Percentiles rank a stretch among this genome's conserved stretches.
These are phyloP conservation scores for Eutypella sp. DNA, from an alignment of 2,329 filamentous ascomycete species.

Conservation along the genomic window DNA sequence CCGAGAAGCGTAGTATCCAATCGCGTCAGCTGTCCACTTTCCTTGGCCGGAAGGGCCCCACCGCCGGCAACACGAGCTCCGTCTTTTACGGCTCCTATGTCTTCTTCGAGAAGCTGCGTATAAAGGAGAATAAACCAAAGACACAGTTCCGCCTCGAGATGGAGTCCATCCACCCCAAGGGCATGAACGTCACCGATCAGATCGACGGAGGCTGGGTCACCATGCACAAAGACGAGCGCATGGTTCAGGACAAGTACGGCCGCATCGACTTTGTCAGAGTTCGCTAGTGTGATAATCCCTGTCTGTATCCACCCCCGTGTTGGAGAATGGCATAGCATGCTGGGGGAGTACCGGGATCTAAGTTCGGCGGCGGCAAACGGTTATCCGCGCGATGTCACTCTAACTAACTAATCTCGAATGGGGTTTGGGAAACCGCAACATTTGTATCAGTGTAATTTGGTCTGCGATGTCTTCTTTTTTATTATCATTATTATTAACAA, in stretches of 20 bases:
- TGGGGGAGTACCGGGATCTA: too few relatives aligned
- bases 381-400: too few relatives aligned
- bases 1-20: slow-evolving; percentile 33
- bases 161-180: slow-evolving; percentile 34
- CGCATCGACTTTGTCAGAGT: slow-evolving; percentile 6
- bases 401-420: too few relatives aligned
- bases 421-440: too few relatives aligned
- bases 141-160: slow-evolving; percentile 45
- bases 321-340: too few relatives aligned
- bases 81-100: slow-evolving; percentile 52
- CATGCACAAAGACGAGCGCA: slow-evolving; percentile 6
- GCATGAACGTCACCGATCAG: slow-evolving; percentile 17
- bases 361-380: too few relatives aligned
- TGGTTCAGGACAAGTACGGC: slow-evolving; percentile 11
- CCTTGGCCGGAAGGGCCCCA: slow-evolving; percentile 42
- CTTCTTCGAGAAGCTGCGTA: slow-evolving; percentile 54
- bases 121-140: slow-evolving; percentile 48
- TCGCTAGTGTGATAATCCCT: too few relatives aligned
- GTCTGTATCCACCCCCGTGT: too few relatives aligned
- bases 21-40: slow-evolving; percentile 44
- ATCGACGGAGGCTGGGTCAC: slow-evolving; percentile 1
- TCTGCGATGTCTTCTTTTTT: too few relatives aligned
- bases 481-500: too few relatives aligned
- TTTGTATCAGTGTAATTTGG: too few relatives aligned
- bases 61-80: slow-evolving; percentile 41